Conservation (phyloP, 768 basidiomycete genomes). For the Kwoniella sp. region DNA sequence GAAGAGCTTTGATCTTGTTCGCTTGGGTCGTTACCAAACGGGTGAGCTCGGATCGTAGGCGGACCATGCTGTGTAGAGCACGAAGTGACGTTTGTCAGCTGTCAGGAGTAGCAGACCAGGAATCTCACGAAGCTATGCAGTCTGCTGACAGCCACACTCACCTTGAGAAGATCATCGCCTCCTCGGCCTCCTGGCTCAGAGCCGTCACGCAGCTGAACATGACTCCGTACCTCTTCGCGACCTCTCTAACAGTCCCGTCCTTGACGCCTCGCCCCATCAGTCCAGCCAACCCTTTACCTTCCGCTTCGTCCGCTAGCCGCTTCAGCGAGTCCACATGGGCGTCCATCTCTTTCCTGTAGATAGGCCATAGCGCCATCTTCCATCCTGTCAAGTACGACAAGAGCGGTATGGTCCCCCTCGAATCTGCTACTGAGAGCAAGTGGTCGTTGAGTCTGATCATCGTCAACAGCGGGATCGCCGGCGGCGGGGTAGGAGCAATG, state of each 20-base stretch:
- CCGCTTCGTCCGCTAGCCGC: conserved; percentile 74
- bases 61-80: conserved; percentile 65
- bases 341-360: conserved; percentile 86
- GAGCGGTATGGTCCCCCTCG: conserved; percentile 74
- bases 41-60: conserved; percentile 80
- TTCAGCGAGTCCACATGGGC: conserved; percentile 80
- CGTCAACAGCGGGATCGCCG: conserved; percentile 75
- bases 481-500: conserved; percentile 70
- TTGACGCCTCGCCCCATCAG: conserved; percentile 66
- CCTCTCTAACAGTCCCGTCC: conserved; percentile 69
- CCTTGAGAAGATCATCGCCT: conserved; percentile 97
- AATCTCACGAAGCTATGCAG: too few relatives aligned
- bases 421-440: conserved; percentile 72
- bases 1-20: conserved; percentile 65
- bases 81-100: background rate
- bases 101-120: background rate
- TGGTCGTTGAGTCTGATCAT: conserved; percentile 91
- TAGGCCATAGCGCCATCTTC: conserved; percentile 87
- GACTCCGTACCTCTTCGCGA: conserved; percentile 74
- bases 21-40: conserved; percentile 76
- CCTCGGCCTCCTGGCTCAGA: conserved; percentile 79
- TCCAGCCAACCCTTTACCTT: conserved; percentile 45
- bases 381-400: conserved; percentile 79
- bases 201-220: conserved; percentile 82
- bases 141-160: conserved; percentile 58